Percentiles rank a stretch among this genome's conserved stretches.
These are phyloP conservation scores for Termitomyces sp. DNA, from an alignment of 768 basidiomycete species.

Conservation along the genomic window DNA sequence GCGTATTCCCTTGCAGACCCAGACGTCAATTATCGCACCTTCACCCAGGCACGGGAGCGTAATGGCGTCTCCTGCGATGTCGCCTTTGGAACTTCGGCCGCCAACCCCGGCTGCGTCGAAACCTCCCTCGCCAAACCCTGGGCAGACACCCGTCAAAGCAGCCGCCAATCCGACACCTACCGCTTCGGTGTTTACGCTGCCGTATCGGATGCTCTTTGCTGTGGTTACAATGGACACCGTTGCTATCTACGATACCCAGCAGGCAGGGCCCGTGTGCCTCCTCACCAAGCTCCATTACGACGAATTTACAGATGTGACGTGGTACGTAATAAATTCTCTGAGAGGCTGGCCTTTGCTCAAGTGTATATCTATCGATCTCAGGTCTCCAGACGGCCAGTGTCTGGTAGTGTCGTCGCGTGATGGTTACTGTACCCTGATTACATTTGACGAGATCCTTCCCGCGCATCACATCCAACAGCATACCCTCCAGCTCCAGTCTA, in stretches of 20 bases:
- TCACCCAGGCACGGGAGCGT: slow-evolving; percentile 34
- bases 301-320: slow-evolving; percentile 94
- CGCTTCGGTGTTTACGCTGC: slow-evolving; percentile 79
- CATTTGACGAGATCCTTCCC: slow-evolving; percentile 92
- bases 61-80: slow-evolving; percentile 52
- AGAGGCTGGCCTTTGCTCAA: not conserved
- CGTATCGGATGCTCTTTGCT: slow-evolving; percentile 93
- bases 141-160: slow-evolving; percentile 17
- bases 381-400: slow-evolving; percentile 95
- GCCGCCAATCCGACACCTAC: slow-evolving; percentile 19
- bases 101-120: slow-evolving; percentile 62
- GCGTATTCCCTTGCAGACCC: slow-evolving; percentile 26
- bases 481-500: slow-evolving; percentile 84
- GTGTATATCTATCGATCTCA: slow-evolving; percentile 25
- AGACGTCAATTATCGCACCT: slow-evolving; percentile 41
- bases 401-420: slow-evolving; percentile 90
- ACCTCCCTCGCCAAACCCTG: slow-evolving; percentile 44
- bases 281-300: slow-evolving; percentile 95
- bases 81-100: slow-evolving; percentile 51
- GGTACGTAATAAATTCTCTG: slow-evolving; percentile 49
- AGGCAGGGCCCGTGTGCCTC: slow-evolving; percentile 86
- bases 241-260: slow-evolving; percentile 95
- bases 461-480: slow-evolving; percentile 89
- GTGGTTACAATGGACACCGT: slow-evolving; percentile 97
- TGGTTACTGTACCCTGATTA: slow-evolving; percentile 93